Base-by-base conservation (phyloP, 345 rosid species). In the Conringia planisiliqua region DNA sequence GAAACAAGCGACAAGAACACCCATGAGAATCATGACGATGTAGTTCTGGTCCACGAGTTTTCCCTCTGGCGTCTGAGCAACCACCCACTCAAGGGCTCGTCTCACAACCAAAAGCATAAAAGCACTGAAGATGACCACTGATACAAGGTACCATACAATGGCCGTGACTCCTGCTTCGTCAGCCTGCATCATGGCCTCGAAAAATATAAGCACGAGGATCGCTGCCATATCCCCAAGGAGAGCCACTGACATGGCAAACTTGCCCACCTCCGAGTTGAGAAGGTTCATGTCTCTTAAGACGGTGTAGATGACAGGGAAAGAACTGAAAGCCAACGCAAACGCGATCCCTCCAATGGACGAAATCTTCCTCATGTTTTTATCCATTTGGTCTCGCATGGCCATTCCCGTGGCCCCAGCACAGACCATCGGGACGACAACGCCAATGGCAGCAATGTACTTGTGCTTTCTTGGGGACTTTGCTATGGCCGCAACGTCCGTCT, bases 181-280 rank as follows among this genome's bases (percentile, higher is more conserved):
- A 2, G 57, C 84, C 6, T 88, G 94, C 29, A 62, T 73, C 24
- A 77, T 40, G 0, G 87, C 85, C 52, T 83, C 90, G 18, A 83
- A 82, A 0, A 71, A 24, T 1, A 82, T 18, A n/a, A 84, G 13
- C 3, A 60, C 54, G 29, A 11, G 14, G 9, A 88, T 24, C 33
- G 74, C 87, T 3, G 70, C 48, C 30, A 59, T 70, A 52, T 85
- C 92, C 12, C 82, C 65, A 18, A 86, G 73, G 5, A 89, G 58
- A 14, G 89, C 64, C 0, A 81, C 66, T 0, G 89, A 77, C 72
- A 88, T 62, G 10, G 92, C 89, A 52, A 86, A 56, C 59, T 88
- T 78, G 0, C 96, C 90, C 2, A 86, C 65, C 58, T 90, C 90
- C 4, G 96, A 87, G 82, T 83, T 86, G 10, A 88, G 81, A 8